Percentiles rank a stretch among this genome's conserved stretches.
phyloP scores from a whole-genome alignment of 345 rosid genomes.

The Bruguiera parviflora region DNA sequence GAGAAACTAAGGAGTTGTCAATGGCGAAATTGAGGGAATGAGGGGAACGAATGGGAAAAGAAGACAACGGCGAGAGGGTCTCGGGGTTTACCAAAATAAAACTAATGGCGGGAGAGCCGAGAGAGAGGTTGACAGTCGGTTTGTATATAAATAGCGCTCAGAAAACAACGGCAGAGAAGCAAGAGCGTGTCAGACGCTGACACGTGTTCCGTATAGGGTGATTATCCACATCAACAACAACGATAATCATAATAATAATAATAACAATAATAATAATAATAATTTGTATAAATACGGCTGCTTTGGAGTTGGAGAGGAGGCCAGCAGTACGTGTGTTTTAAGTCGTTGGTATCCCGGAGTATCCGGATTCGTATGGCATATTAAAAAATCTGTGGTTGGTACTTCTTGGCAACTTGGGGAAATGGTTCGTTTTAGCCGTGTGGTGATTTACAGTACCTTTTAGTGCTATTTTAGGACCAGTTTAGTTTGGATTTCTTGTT shows the following conservation, averaged over 20 bases:
- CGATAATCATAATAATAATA: neutral
- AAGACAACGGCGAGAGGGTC: neutral
- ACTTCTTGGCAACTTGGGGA: too few relatives aligned
- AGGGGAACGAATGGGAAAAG: neutral
- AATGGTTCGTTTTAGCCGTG: too few relatives aligned
- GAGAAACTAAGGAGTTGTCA: too few relatives aligned
- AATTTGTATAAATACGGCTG: too few relatives aligned
- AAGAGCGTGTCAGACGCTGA: conserved; percentile 9
- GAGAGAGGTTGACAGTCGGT: neutral
- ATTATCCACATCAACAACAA: neutral
- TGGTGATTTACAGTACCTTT: too few relatives aligned
- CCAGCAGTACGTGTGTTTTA: too few relatives aligned
- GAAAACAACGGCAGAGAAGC: conserved; percentile 4
- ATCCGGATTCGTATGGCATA: too few relatives aligned
- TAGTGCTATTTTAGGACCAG: too few relatives aligned
- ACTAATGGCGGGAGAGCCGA: conserved; percentile 24
- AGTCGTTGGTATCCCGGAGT: too few relatives aligned
- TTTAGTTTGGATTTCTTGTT: too few relatives aligned
- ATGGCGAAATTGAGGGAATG: neutral
- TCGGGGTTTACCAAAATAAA: conserved; percentile 1
- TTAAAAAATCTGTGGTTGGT: too few relatives aligned
- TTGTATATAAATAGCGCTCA: conserved; percentile 18
- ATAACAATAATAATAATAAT: neutral
- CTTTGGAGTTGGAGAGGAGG: too few relatives aligned
- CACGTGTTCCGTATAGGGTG: conserved; percentile 22